Evolutionary conservation across 2,329 filamentous ascomycete species (phyloP).

Genomic region (Alternaria triticimaculans): DNA sequence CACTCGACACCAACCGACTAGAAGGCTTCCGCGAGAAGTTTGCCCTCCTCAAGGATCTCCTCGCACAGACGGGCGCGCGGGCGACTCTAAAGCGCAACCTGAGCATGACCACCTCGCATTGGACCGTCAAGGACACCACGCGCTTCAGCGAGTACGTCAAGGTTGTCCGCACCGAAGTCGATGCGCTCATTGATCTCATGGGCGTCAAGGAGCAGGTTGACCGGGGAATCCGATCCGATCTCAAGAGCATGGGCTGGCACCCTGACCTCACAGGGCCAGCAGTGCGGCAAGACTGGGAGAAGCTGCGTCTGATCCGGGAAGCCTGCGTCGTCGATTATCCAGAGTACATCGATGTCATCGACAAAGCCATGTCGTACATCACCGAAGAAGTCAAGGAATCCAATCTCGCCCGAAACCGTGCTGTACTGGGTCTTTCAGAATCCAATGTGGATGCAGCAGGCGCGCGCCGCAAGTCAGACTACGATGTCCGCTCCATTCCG

Average conservation of each 20-base stretch:
- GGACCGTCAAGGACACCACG: constrained; percentile 51
- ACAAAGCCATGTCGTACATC: constrained; percentile 54
- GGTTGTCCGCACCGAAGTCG: constrained; percentile 52
- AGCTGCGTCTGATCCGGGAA: constrained; percentile 54
- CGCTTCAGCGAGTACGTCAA: constrained; percentile 53
- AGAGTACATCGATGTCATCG: constrained; percentile 52
- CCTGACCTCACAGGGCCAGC: constrained; percentile 48
- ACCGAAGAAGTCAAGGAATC: constrained; percentile 42
- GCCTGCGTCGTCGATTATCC: constrained; percentile 53
- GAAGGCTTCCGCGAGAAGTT: constrained; percentile 56
- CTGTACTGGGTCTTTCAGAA: constrained; percentile 19
- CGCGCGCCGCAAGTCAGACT: constrained; percentile 32
- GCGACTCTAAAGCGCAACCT: constrained; percentile 42
- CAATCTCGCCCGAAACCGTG: constrained; percentile 26
- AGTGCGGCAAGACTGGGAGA: constrained; percentile 47
- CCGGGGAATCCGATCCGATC: constrained; percentile 53
- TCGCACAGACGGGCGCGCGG: constrained; percentile 41
- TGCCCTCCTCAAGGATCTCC: constrained; percentile 50
- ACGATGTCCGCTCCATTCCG: constrained; percentile 22
- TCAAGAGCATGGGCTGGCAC: constrained; percentile 58
- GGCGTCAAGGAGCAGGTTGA: constrained; percentile 54
- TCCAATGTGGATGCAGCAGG: constrained; percentile 10
- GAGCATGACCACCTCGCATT: constrained; percentile 47
- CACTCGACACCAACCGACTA: constrained; percentile 53
- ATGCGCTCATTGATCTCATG: constrained; percentile 53